Evolutionary conservation across 176 grass and related monocot genomes (phyloP), one percentile per base, ranked within the genome.

Genomic region (Hsuehochloa calcarea): DNA sequence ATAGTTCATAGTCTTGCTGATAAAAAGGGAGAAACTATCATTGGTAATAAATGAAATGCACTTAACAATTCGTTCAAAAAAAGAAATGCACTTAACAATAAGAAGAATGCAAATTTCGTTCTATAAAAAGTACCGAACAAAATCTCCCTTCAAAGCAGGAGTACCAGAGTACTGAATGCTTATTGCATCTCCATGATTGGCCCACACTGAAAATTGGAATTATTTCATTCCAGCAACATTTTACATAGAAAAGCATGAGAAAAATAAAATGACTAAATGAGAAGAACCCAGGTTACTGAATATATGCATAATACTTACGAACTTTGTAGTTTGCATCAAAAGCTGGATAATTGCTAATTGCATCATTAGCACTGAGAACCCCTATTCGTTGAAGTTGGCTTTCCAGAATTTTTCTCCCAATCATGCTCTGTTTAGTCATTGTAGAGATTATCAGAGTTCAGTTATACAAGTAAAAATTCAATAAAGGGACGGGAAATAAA

Each of bases 151-250:
- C 70, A 99, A 79, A 43, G 96, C 96, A 56, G 91, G 90, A 90
- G 96, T 99, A 70, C 96, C 96, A 31, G 96, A 99, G 84, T 99
- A 99, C 89, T 96, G 96, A 83, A 92, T 96, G 81, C 93, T 99
- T 89, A 99, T 92, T 81, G 91, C 91, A 94, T 99, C 96, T 85
- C 96, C 96, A 91, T 99, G 96, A 81, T 92, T 96, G 44, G 93
- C 96, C 93, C 96, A 99, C 88, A 99, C 96, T 99, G 77, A 85
- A 87, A 89, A 72, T 11, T 70, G 16, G 19, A 87, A 67, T 60
- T 19, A 78, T 69, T 75, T 74, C n/a, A 73, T n/a, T 75, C 35
- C 61, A 85, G 63, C 26, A 84, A 70, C 62, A 76, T 75, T 5
- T 29, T 40, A 75, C 46, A 86, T 63, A 80, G 44, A 43, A 38